Percentiles rank a stretch among this genome's conserved stretches.
phyloP scores from a whole-genome alignment of 805 yeast species.

The Nakazawaea peltata region DNA sequence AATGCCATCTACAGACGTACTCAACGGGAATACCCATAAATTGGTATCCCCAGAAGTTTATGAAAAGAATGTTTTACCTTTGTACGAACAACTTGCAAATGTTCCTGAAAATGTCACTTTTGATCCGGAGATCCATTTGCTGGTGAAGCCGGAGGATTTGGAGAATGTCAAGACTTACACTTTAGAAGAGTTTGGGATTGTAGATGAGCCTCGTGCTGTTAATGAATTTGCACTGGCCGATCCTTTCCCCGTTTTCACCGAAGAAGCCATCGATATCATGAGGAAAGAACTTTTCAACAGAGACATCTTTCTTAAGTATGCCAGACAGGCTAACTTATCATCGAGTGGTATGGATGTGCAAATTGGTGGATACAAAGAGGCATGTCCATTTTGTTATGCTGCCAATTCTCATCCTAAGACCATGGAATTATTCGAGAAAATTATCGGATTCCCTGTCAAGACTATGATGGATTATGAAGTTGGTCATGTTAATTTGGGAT shows the following conservation, averaged over 20 bases:
- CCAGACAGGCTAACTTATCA: constrained; percentile 27
- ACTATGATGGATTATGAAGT: constrained; percentile 31
- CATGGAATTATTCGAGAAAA: constrained; percentile 25
- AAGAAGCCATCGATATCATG: constrained; percentile 49
- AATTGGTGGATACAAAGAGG: constrained; percentile 26
- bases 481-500: constrained; percentile 29
- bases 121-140: constrained; percentile 27
- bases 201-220: constrained; percentile 24
- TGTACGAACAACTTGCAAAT: constrained; percentile 8
- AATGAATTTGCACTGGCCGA: constrained; percentile 38
- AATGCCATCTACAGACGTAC: constrained; percentile 8
- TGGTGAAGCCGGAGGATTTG: constrained; percentile 19
- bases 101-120: constrained; percentile 14
- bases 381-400: constrained; percentile 25
- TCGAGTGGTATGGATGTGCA: constrained; percentile 20
- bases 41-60: constrained; percentile 4
- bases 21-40: constrained; percentile 8
- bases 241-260: constrained; percentile 51
- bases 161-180: constrained; percentile 25
- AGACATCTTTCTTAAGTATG: constrained; percentile 31
- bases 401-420: constrained; percentile 37
- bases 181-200: constrained; percentile 26
- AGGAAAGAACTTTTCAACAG: constrained; percentile 40
- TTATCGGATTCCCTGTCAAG: constrained; percentile 34
- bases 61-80: constrained; percentile 1